phyloP scores from a whole-genome alignment of 106 monocot species.

The Phalaenopsis equestris region DNA sequence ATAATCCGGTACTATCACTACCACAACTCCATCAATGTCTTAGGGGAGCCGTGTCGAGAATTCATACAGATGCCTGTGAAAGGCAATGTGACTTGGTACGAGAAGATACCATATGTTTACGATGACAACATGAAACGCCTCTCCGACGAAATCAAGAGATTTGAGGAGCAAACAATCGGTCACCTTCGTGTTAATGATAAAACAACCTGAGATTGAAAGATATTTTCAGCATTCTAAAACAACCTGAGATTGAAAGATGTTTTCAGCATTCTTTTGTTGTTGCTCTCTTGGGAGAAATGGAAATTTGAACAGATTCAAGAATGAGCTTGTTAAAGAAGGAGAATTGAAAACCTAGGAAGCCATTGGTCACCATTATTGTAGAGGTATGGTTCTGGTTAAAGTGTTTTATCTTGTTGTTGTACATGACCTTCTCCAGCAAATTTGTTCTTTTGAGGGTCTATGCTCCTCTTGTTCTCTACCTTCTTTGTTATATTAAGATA shows the following conservation, averaged over 20 bases:
- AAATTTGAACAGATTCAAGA: background rate
- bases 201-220: background rate
- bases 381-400: background rate
- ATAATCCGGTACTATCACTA: constrained; percentile 66
- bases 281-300: background rate
- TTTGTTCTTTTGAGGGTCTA: constrained; percentile 3
- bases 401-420: constrained; percentile 1
- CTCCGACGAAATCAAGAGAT: constrained; percentile 18
- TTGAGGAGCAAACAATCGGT: constrained; percentile 26
- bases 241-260: background rate
- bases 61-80: constrained; percentile 20
- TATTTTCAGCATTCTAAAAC: background rate
- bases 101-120: constrained; percentile 35
- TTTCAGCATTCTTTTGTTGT: constrained; percentile 5
- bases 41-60: constrained; percentile 41
- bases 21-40: constrained; percentile 48
- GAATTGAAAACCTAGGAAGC: background rate
- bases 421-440: background rate
- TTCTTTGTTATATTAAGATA: constrained; percentile 1
- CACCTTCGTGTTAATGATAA: background rate
- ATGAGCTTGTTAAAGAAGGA: background rate
- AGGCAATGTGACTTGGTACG: constrained; percentile 19
- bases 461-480: constrained; percentile 5
- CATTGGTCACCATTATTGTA: background rate
- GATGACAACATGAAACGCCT: constrained; percentile 32